Evolutionary conservation across 768 basidiomycete species (phyloP).

Genomic region (Naematelia aurantialba): DNA sequence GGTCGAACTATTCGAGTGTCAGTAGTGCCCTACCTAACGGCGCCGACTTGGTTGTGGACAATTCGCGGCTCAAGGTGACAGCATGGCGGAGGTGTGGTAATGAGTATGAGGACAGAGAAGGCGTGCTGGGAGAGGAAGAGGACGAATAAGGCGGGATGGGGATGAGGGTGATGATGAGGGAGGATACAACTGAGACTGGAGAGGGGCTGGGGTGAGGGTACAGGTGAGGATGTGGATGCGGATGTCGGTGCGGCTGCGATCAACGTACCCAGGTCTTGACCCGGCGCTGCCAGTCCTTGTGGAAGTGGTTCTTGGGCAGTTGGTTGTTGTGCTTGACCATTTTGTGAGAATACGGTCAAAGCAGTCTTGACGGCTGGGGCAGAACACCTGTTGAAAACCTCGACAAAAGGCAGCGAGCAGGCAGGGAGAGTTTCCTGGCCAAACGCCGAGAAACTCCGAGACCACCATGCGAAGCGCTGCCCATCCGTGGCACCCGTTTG

Average conservation of each 20-base stretch:
- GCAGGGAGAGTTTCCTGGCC: not conserved
- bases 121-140: not conserved
- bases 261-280: constrained; percentile 41
- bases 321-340: constrained; percentile 50
- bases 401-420: not conserved
- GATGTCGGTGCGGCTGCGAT: no score
- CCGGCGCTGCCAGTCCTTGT: constrained; percentile 89
- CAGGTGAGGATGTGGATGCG: no score
- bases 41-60: not conserved
- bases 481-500: no score
- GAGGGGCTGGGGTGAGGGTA: no score
- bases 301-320: constrained; percentile 52
- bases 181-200: no score
- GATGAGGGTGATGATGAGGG: no score
- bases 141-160: no score
- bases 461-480: no score
- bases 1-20: constrained; percentile 92
- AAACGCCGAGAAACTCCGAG: not conserved
- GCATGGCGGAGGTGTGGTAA: no score
- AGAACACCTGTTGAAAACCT: not conserved
- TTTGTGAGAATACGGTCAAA: not conserved
- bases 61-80: no score
- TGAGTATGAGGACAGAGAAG: not conserved
- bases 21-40: constrained; percentile 5
- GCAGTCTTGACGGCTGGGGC: not conserved